Conservation (phyloP, 2,329 filamentous ascomycete species). For the Hypomyces perniciosus region DNA sequence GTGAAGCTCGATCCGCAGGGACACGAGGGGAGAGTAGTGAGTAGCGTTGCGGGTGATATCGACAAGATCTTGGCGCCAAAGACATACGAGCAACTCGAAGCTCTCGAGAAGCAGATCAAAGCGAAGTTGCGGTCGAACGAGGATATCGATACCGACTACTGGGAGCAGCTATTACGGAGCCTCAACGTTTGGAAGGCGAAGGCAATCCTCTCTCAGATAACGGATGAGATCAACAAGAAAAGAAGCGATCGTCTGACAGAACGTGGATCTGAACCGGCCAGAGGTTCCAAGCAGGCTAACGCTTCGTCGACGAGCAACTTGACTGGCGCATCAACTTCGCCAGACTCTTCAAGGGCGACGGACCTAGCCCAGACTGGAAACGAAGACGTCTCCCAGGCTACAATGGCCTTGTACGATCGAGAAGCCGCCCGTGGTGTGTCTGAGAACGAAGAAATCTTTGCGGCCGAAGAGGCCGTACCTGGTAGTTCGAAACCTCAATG, state of each 20-base stretch:
- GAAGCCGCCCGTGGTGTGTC: conserved; percentile 86
- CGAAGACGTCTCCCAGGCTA: conserved; percentile 80
- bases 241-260: conserved; percentile 61
- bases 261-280: conserved; percentile 62
- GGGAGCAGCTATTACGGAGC: conserved; percentile 85
- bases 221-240: conserved; percentile 65
- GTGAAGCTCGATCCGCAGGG: conserved; percentile 56
- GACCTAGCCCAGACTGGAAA: conserved; percentile 51
- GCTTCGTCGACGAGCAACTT: neutral
- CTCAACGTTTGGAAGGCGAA: conserved; percentile 88
- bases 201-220: conserved; percentile 73
- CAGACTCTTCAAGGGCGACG: neutral
- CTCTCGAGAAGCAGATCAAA: conserved; percentile 79
- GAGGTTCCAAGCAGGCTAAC: conserved; percentile 4
- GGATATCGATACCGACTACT: conserved; percentile 93
- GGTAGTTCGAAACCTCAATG: conserved; percentile 60
- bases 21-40: conserved; percentile 67
- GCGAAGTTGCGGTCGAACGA: conserved; percentile 82
- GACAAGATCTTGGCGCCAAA: conserved; percentile 84
- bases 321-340: neutral
- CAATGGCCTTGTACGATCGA: conserved; percentile 83
- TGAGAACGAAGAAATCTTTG: conserved; percentile 94
- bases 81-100: conserved; percentile 76
- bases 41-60: conserved; percentile 79
- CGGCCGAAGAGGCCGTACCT: conserved; percentile 75